A percentile compares a stretch with the other conserved stretches of the same genome.
Conservation (phyloP, 139 green algal species). For the Coelastrella sp. region DNA sequence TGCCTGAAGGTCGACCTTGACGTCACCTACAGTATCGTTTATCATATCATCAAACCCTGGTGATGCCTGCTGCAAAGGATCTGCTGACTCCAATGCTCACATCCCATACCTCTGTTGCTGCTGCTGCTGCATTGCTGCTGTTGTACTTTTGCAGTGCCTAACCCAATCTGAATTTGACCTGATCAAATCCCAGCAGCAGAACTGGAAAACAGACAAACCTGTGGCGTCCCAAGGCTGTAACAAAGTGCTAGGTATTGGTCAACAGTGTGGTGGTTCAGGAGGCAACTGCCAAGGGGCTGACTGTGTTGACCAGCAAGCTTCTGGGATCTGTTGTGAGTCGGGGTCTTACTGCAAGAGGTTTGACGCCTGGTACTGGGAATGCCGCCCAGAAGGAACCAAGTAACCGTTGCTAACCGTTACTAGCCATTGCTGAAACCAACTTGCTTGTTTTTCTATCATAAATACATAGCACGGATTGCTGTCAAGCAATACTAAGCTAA, state of each 20-base stretch:
- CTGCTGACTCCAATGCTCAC: not conserved
- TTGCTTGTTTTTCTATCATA: too few relatives aligned
- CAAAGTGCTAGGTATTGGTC: not conserved
- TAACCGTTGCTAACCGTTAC: not conserved
- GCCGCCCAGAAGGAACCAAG: not conserved
- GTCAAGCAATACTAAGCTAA: too few relatives aligned
- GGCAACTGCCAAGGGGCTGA: not conserved
- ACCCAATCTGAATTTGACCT: not conserved
- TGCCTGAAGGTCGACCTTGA: too few relatives aligned
- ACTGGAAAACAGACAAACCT: not conserved
- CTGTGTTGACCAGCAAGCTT: not conserved
- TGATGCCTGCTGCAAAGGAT: too few relatives aligned
- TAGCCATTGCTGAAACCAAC: too few relatives aligned
- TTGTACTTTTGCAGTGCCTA: not conserved
- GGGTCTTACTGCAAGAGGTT: not conserved
- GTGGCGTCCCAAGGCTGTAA: not conserved
- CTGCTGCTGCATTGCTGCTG: not conserved
- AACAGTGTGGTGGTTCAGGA: conserved; percentile 6
- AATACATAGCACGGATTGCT: too few relatives aligned
- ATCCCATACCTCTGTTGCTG: not conserved
- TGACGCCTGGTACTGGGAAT: conserved; percentile 25
- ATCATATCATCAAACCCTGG: too few relatives aligned
- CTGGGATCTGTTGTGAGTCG: not conserved
- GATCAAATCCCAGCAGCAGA: not conserved
- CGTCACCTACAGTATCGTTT: too few relatives aligned